phyloP scores from a whole-genome alignment of 805 yeast genomes.

The Nakazawaea populi region DNA sequence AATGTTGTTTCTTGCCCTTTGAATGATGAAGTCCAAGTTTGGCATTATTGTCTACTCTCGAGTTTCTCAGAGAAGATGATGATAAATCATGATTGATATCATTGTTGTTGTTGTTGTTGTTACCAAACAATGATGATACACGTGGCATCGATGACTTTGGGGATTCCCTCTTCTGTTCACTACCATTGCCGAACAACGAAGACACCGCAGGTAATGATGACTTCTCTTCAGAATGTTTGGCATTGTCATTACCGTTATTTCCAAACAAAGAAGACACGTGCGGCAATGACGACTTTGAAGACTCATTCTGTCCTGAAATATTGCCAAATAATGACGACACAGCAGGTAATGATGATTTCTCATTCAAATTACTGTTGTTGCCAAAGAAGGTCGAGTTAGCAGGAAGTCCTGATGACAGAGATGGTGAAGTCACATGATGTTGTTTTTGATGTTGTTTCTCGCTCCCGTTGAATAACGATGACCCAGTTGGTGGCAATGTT shows the following conservation, averaged over 20 bases:
- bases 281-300: neutral
- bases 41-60: neutral
- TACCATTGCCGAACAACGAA: slow-evolving; percentile 1
- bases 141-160: slow-evolving; percentile 6
- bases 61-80: neutral
- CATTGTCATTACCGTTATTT: neutral
- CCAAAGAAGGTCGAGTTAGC: too few relatives aligned
- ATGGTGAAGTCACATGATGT: neutral
- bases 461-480: neutral
- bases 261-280: slow-evolving; percentile 2
- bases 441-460: neutral
- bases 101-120: neutral
- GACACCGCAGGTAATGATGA: neutral
- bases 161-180: neutral
- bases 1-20: neutral
- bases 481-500: neutral
- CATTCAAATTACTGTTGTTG: too few relatives aligned
- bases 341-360: too few relatives aligned
- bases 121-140: slow-evolving; percentile 6
- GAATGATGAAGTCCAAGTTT: neutral
- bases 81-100: neutral
- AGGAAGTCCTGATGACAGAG: too few relatives aligned
- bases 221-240: neutral
- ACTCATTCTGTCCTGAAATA: neutral
- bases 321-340: neutral